Base-by-base conservation (phyloP, 1,139 yeast genomes). In the Hyphopichia buzzinii region DNA sequence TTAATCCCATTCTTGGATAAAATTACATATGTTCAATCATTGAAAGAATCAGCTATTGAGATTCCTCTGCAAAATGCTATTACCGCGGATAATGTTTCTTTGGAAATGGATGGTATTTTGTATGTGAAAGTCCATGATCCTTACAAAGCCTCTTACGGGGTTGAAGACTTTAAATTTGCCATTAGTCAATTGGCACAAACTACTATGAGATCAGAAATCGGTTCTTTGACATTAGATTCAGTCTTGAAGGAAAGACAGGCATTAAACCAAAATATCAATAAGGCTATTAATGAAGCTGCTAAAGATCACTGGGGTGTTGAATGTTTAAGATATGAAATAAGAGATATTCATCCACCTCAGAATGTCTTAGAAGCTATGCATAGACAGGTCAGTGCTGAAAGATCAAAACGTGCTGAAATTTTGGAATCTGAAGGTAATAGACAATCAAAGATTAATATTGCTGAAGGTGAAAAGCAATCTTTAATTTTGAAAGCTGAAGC, bases 321-420 rank as follows among this genome's bases (percentile, higher is more conserved):
- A 50, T 87, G 95, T 55, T 69, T 87, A 47, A 76, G 95, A 54
- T 86, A 87, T 57, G 96, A 87, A 59, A 86, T 87, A 59, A 75
- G 90, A 52, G 96, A 87, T 55, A 86, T 87, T 40, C 90, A 86
- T 52, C 96, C 95, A 4, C 96, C 96, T 1, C 74, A 74, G 30
- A 84, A 84, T 49, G 95, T 86, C n/a, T 74, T 85, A 50, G 92
- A 84, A 50, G 94, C 95, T 28, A 86, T 86, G 95, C 95, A 86
- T 59, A 77, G 92, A 54, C 95, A 85, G 62, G 95, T 87, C 8
- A 76, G 84, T 39, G 94, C 95, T 22, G 95, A 87, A 57, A 71
- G 95, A 49, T 80, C 90, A 33, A 86, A 86, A 59, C 71, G 95
- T 44, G 95, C 95, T 2, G 92, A 85, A 57, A 87, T 86, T 46